phyloP scores from a whole-genome alignment of 257 asterid species.

The Scutellaria galericulata region DNA sequence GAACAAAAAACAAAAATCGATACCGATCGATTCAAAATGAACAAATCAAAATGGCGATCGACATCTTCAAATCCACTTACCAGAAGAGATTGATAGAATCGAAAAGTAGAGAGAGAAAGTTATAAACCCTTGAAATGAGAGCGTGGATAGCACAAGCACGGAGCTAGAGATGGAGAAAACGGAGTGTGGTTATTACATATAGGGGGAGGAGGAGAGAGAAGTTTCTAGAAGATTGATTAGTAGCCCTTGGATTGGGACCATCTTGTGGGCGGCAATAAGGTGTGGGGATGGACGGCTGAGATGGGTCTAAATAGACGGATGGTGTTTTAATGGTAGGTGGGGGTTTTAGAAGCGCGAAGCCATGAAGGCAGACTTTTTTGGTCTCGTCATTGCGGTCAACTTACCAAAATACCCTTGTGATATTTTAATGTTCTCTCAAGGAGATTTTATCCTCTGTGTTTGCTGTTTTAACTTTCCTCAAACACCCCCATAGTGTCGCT shows the following conservation, averaged over 20 bases:
- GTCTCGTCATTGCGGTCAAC: constrained; percentile 7
- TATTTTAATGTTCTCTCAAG: background rate
- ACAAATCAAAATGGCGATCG: constrained; percentile 1
- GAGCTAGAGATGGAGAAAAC: constrained; percentile 4
- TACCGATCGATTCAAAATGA: background rate
- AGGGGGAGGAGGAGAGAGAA: constrained; percentile 40
- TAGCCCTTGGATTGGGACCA: constrained; percentile 49
- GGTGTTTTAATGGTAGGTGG: constrained; percentile 44
- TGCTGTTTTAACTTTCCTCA: too few relatives aligned
- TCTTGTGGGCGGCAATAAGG: constrained; percentile 39
- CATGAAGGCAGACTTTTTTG: constrained; percentile 40
- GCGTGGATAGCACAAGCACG: constrained; percentile 56
- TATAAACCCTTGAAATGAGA: constrained; percentile 21
- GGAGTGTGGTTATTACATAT: constrained; percentile 17
- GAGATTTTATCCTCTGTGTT: background rate
- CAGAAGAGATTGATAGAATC: constrained; percentile 34
- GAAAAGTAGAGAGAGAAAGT: background rate
- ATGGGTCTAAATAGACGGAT: constrained; percentile 37
- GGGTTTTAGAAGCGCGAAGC: constrained; percentile 31
- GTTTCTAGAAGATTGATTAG: constrained; percentile 35
- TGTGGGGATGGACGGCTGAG: constrained; percentile 38
- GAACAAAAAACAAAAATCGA: background rate
- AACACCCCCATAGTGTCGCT: too few relatives aligned
- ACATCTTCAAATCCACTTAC: constrained; percentile 32
- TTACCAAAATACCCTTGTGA: constrained; percentile 32